Base-by-base conservation (phyloP, 495 filamentous ascomycete species). In the Penicillium ochrochloron region DNA sequence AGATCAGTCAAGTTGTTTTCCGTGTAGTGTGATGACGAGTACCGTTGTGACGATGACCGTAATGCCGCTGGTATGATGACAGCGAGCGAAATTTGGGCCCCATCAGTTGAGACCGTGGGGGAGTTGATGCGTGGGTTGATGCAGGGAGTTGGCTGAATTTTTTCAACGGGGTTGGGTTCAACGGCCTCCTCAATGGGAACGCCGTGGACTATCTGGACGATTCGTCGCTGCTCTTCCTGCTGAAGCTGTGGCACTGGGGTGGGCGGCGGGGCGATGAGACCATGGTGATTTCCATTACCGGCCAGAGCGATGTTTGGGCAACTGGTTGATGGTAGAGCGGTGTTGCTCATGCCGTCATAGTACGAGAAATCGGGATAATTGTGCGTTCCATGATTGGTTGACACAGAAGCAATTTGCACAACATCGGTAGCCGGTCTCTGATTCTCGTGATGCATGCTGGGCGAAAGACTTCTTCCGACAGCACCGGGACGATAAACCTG, bases 1-100 rank as follows among this genome's bases (percentile, higher is more conserved):
- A 63, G 23, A 15, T 60, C 41, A n/a, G 42, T n/a, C 10, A 27
- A 62, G 29, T 66, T 48, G 39, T 66, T 48, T 34, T 57, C 21
- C 2, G 41, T 48, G 29, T 57, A 34, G 14, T 59, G 21, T 2
- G 62, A 33, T 5, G 35, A 46, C 25, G 19, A 14, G 1, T 27
- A 27, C 25, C 25, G 25, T 27, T 2, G 25, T 27, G 25, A 27
- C 25, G 25, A 27, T 1, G 1, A 27, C 25, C 56, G 21, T 2
- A 57, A 33, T 5, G 35, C 35, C 9, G 19, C 7, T 1, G 37
- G 51, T 19, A 19, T 37, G 19, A 34, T 56, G 7, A 35, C 53
- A 33, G 37, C 14, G 37, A 51, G 15, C 3, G 50, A 15, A 6
- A 8, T 33, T 12, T n/a, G 23, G 19, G 11, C 10, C 17, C 23